A percentile compares a stretch with the other conserved stretches of the same genome.
phyloP scores from a whole-genome alignment of 208 protist species.

The Angomonas desouzai region DNA sequence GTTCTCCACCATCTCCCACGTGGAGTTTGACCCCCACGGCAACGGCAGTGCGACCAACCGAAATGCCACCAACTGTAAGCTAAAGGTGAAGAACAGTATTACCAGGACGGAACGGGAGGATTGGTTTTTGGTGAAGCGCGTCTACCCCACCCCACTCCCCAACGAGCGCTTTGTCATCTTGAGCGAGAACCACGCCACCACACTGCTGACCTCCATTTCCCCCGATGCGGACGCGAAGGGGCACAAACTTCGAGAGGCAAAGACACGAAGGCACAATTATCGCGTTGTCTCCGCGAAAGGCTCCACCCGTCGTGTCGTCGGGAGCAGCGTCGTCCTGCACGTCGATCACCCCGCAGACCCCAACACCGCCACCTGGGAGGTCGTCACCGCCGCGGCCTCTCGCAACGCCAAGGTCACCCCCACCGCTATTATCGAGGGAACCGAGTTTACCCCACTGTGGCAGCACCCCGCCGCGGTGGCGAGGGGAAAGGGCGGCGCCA shows the following conservation, averaged over 20 bases:
- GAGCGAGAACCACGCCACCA: conserved; percentile 49
- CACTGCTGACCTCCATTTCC: conserved; percentile 12
- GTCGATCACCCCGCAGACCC: conserved; percentile 37
- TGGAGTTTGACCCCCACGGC: conserved; percentile 7
- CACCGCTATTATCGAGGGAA: conserved; percentile 36
- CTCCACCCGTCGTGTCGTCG: conserved; percentile 37
- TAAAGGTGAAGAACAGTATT: conserved; percentile 58
- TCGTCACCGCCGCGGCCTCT: conserved; percentile 32
- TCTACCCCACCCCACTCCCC: conserved; percentile 46
- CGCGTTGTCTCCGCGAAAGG: not conserved
- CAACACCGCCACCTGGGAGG: conserved; percentile 30
- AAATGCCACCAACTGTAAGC: conserved; percentile 44
- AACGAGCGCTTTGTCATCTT: conserved; percentile 39
- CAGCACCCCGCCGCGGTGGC: conserved; percentile 40
- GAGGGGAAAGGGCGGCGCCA: conserved; percentile 41
- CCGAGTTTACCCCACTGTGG: conserved; percentile 38
- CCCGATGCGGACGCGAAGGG: not conserved
- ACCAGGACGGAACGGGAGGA: conserved; percentile 56
- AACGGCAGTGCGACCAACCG: not conserved
- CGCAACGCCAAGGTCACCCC: conserved; percentile 26
- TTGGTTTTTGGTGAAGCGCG: conserved; percentile 55
- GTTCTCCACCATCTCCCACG: conserved; percentile 43
- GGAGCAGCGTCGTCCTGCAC: conserved; percentile 62
- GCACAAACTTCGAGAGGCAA: not conserved
- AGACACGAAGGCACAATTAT: not conserved